These are phyloP conservation scores for Rhinocladiella mackenziei DNA, from an alignment of 2,329 filamentous ascomycete species.

Conservation along the genomic window DNA sequence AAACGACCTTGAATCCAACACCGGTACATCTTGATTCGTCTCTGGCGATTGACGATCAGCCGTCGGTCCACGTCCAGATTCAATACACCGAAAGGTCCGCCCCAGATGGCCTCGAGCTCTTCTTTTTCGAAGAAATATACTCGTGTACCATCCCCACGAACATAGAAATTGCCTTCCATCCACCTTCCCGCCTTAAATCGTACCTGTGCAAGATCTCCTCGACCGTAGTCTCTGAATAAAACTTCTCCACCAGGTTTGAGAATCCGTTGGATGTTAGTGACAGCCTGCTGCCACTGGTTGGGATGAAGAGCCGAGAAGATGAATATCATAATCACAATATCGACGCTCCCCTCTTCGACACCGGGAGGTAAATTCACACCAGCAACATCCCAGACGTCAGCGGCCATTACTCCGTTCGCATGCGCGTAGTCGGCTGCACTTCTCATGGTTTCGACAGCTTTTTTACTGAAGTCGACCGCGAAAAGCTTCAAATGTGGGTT, in stretches of 20 bases:
- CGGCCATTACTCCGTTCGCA: conserved; percentile 60
- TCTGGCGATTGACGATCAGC: conserved; percentile 85
- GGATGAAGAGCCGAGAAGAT: conserved; percentile 92
- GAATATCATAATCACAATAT: conserved; percentile 92
- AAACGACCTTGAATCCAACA: conserved; percentile 66
- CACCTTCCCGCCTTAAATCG: conserved; percentile 94
- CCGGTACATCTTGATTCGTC: conserved; percentile 94
- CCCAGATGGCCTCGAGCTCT: conserved; percentile 77
- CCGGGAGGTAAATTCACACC: conserved; percentile 68
- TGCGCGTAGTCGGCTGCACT: conserved; percentile 70
- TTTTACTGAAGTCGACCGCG: conserved; percentile 94
- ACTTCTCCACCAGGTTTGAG: conserved; percentile 92
- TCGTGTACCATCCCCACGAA: conserved; percentile 87
- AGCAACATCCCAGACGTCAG: conserved; percentile 92
- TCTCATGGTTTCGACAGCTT: conserved; percentile 89
- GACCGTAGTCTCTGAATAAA: conserved; percentile 92
- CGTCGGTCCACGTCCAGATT: conserved; percentile 81
- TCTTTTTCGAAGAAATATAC: conserved; percentile 96
- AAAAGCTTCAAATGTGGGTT: conserved; percentile 80
- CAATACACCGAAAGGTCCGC: conserved; percentile 64
- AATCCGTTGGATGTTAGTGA: conserved; percentile 73
- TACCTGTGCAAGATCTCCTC: conserved; percentile 92
- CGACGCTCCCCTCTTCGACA: conserved; percentile 72
- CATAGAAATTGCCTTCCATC: conserved; percentile 95
- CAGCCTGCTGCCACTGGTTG: conserved; percentile 74